Base-by-base conservation (phyloP, 1,139 yeast genomes). In the Yamadazyma kanchanaburiensis region DNA sequence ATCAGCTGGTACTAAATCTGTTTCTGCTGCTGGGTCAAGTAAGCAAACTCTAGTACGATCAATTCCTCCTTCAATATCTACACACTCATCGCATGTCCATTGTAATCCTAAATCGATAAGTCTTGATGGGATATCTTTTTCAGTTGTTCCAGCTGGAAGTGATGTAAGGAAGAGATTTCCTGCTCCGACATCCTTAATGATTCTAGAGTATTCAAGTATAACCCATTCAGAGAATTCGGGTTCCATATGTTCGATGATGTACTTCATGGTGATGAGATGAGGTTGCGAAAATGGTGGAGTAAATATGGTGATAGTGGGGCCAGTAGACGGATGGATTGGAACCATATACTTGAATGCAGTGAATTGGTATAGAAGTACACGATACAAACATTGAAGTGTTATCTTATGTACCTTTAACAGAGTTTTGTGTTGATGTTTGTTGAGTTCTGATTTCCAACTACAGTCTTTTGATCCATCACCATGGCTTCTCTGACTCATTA, bases 161-260 rank as follows among this genome's bases (percentile, higher is more conserved):
- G 96, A 88, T 0, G 95, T 78, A 38, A 91, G 65, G 29, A 82
- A 64, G 31, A 91, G 67, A 53, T 88, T 87, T 22, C 76, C 79
- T 19, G 65, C 62, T 3, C 96, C 96, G 5, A 91, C 80, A 42
- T 89, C 96, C 32, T 74, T 65, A 32, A 88, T 77, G 35, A 91
- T 88, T 48, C 84, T 87, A 18, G 77, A 63, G 55, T 91, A 91
- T 51, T 91, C 98, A 15, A 91, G 70, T 26, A 76, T 72, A 24
- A 89, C 97, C 98, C 98, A 91, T 47, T 85, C 94, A 44, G 95
- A 86, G 70, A 91, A 87, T 1, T 95, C 96, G 39, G 80, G 85
- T 58, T 91, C 98, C 96, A 91, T 88, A 55, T 91, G 98, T 60
- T 91, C 98, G 34, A 91, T 87, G 32, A 91, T 77, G 66, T 87